Conservation (phyloP, 202 grass and related monocot species). For the Eragrostis tef region DNA sequence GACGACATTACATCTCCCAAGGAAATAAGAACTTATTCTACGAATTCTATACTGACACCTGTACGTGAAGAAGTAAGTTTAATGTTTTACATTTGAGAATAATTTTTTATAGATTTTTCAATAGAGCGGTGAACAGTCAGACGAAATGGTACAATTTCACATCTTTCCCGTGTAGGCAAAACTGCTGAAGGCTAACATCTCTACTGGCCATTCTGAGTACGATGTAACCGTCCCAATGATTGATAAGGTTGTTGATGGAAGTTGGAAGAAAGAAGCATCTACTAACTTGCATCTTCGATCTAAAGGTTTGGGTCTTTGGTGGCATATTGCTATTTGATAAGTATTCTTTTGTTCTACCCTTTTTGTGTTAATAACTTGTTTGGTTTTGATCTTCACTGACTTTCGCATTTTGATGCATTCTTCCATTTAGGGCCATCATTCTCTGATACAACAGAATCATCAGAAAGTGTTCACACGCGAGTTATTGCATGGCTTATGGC, state of each 20-base stretch:
- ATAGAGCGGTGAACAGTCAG: neutral
- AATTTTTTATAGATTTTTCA: neutral
- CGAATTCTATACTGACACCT: slow-evolving; percentile 56
- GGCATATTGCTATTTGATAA: neutral
- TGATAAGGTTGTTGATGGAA: slow-evolving; percentile 66
- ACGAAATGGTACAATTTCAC: neutral
- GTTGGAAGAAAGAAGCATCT: slow-evolving; percentile 51
- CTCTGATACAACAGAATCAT: slow-evolving; percentile 28
- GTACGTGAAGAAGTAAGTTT: slow-evolving; percentile 67
- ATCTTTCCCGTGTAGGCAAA: slow-evolving; percentile 48
- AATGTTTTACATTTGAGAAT: neutral
- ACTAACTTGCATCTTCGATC: slow-evolving; percentile 26
- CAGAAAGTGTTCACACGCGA: slow-evolving; percentile 44
- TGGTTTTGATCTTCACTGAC: slow-evolving; percentile 29
- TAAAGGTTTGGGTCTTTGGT: slow-evolving; percentile 50
- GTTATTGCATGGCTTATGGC: slow-evolving; percentile 41
- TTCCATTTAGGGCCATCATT: slow-evolving; percentile 33
- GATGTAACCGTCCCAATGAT: slow-evolving; percentile 61
- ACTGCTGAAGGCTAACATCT: slow-evolving; percentile 49
- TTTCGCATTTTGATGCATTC: slow-evolving; percentile 31
- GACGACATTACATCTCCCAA: slow-evolving; percentile 67
- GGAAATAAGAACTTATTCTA: slow-evolving; percentile 52
- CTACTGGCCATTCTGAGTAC: slow-evolving; percentile 41
- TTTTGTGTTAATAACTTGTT: neutral
- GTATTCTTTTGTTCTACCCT: neutral